Conservation (phyloP, 257 asterid genomes). For the Phtheirospermum japonicum region DNA sequence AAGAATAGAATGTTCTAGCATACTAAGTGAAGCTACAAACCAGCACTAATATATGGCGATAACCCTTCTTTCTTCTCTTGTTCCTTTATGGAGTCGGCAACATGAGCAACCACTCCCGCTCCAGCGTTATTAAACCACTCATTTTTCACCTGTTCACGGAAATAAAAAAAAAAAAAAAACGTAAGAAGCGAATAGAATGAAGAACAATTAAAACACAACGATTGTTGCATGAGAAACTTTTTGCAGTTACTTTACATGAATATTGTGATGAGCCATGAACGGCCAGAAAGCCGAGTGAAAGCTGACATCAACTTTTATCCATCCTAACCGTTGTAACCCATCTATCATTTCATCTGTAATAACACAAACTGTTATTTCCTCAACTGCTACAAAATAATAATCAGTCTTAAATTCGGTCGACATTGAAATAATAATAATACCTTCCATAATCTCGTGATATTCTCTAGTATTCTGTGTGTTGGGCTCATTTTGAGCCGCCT, state of each 20-base stretch:
- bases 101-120: conserved; percentile 81
- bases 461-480: conserved; percentile 48
- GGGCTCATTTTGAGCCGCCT: conserved; percentile 76
- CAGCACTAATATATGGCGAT: neutral
- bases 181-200: conserved; percentile 6
- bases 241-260: conserved; percentile 50
- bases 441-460: conserved; percentile 89
- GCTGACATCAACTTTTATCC: conserved; percentile 87
- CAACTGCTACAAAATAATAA: neutral
- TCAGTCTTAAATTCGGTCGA: neutral
- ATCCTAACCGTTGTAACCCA: conserved; percentile 77
- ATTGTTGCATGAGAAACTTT: neutral
- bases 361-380: conserved; percentile 16
- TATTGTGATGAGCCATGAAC: conserved; percentile 83
- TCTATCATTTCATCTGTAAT: conserved; percentile 74
- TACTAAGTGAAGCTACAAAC: neutral
- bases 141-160: conserved; percentile 66
- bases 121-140: conserved; percentile 82
- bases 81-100: conserved; percentile 71
- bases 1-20: too few species aligned
- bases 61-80: conserved; percentile 13
- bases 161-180: too few species aligned
- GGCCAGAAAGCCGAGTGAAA: conserved; percentile 82
- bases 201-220: neutral
- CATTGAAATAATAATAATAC: conserved; percentile 28